Percentiles rank a stretch among this genome's conserved stretches.
Evolutionary conservation across 495 filamentous ascomycete genomes (phyloP).

Genomic region (Aspergillus sparsus): DNA sequence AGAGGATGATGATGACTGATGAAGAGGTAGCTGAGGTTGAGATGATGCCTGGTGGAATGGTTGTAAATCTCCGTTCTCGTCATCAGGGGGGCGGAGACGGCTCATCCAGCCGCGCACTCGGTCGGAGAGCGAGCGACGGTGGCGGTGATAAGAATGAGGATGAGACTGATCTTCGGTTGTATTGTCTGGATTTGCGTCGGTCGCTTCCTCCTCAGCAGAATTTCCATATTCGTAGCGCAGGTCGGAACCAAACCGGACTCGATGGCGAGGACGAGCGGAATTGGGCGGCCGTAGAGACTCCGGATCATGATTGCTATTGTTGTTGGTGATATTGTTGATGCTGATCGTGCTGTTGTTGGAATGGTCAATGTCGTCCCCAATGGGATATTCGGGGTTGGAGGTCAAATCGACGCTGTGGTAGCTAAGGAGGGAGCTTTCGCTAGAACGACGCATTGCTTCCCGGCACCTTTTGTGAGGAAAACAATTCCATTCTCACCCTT

Average conservation of each 20-base stretch:
- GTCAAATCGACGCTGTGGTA: not conserved
- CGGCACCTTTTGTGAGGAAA: not conserved
- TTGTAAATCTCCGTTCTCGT: not conserved
- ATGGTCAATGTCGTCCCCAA: too few species aligned
- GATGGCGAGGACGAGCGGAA: not conserved
- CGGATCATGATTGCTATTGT: not conserved
- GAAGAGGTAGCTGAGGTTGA: not conserved
- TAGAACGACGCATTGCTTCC: not conserved
- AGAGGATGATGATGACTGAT: too few species aligned
- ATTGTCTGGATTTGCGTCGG: too few species aligned
- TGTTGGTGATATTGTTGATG: too few species aligned
- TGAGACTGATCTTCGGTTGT: too few species aligned
- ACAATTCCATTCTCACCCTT: not conserved
- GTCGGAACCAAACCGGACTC: not conserved
- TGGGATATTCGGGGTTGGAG: not conserved
- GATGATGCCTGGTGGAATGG: slow-evolving; percentile 24
- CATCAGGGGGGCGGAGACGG: slow-evolving; percentile 33
- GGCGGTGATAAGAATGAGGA: not conserved
- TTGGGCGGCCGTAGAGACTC: not conserved
- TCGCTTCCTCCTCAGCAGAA: not conserved
- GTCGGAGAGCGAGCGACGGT: not conserved
- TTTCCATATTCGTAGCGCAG: not conserved
- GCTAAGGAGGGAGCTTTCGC: not conserved
- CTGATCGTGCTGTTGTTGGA: too few species aligned
- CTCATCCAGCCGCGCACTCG: slow-evolving; percentile 20